phyloP scores from a whole-genome alignment of 1,284 basidiomycete species.

The Puccinia coronata region DNA sequence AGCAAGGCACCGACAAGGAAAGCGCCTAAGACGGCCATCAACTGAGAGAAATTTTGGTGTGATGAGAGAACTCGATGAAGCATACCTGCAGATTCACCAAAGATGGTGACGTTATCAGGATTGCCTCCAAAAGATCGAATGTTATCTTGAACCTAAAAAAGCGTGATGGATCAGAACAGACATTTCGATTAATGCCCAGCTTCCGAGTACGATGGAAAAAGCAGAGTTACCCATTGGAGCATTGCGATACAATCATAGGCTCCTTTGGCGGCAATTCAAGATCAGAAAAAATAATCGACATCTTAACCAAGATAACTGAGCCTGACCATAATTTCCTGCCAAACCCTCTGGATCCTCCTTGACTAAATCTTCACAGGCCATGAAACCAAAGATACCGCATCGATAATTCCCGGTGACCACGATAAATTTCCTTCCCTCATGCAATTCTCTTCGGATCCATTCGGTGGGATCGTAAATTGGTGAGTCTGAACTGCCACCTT shows the following conservation, averaged over 20 bases:
- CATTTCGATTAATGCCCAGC: not conserved
- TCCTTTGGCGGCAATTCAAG: conserved; percentile 19
- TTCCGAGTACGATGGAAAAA: not conserved
- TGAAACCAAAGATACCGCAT: conserved; percentile 28
- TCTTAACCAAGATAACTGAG: not conserved
- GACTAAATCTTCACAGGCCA: conserved; percentile 41
- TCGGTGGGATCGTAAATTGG: conserved; percentile 46
- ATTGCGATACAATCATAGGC: conserved; percentile 46
- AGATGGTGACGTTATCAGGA: conserved; percentile 45
- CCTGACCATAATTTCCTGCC: conserved; percentile 49
- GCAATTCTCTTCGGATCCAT: conserved; percentile 47
- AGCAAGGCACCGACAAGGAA: conserved; percentile 31
- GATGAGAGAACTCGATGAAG: not conserved
- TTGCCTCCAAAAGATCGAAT: conserved; percentile 41
- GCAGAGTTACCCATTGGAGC: conserved; percentile 36
- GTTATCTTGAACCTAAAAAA: conserved; percentile 40
- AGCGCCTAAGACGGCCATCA: conserved; percentile 30
- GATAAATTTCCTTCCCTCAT: conserved; percentile 37
- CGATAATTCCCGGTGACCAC: conserved; percentile 48
- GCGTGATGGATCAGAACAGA: not conserved
- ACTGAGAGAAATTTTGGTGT: not conserved
- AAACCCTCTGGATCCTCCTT: conserved; percentile 22
- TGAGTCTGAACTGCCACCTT: conserved; percentile 23
- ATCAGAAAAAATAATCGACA: not conserved
- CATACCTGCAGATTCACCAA: conserved; percentile 48